These are phyloP conservation scores for Aspergillus glaucus DNA, from an alignment of 2,329 filamentous ascomycete species.

Conservation along the genomic window DNA sequence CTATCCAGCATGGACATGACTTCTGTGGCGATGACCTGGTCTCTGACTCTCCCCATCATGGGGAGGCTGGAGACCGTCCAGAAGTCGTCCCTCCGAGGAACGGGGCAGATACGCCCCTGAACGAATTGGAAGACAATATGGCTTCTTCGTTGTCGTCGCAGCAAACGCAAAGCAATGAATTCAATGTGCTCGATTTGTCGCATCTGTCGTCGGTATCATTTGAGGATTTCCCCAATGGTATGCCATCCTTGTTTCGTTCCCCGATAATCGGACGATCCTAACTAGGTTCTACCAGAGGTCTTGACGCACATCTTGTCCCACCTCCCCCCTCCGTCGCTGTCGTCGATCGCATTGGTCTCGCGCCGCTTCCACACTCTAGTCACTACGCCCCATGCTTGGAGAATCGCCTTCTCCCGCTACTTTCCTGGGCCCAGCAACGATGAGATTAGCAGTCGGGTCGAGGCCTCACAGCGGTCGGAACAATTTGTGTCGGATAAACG, in stretches of 20 bases:
- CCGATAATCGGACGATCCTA: constrained; percentile 4
- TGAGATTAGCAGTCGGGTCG: constrained; percentile 33
- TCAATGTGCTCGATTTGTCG: constrained; percentile 46
- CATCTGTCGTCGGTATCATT: constrained; percentile 45
- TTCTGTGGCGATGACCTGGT: constrained; percentile 37
- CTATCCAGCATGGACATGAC: constrained; percentile 57
- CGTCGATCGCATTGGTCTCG: constrained; percentile 76
- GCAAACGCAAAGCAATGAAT: constrained; percentile 39
- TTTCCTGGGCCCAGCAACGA: constrained; percentile 70
- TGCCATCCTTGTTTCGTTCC: constrained; percentile 7
- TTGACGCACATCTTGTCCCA: constrained; percentile 87
- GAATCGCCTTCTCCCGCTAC: constrained; percentile 82
- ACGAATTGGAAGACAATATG: constrained; percentile 21
- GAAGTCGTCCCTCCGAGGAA: constrained; percentile 17
- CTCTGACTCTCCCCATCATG: constrained; percentile 39
- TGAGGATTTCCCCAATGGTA: constrained; percentile 74
- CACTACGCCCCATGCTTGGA: constrained; percentile 88
- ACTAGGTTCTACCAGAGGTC: constrained; percentile 58
- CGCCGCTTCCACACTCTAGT: constrained; percentile 80
- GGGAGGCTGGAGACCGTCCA: constrained; percentile 31
- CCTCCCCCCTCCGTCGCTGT: constrained; percentile 76
- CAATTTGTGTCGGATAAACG: constrained; percentile 65
- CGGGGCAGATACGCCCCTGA: constrained; percentile 19
- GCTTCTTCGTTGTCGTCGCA: constrained; percentile 35
- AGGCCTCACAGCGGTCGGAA: constrained; percentile 47